Evolutionary conservation across 352 stramenopile genomes (phyloP).

Genomic region (Globisporangium cylindrosporum): DNA sequence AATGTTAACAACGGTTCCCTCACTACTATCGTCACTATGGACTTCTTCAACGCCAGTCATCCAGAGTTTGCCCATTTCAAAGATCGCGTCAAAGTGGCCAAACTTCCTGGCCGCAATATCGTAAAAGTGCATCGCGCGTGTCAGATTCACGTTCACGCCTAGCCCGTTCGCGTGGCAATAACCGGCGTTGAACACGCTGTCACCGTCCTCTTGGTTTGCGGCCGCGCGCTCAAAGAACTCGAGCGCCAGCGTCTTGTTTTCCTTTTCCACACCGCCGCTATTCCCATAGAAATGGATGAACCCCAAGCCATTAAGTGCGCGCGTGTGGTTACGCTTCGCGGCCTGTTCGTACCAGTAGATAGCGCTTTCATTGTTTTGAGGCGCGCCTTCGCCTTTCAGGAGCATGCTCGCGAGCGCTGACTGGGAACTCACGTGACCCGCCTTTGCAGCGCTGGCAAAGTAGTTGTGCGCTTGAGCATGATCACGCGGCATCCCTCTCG

Average conservation of each 20-base stretch:
- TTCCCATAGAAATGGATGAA: conserved; percentile 88
- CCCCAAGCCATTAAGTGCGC: conserved; percentile 86
- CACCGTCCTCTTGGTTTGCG: conserved; percentile 68
- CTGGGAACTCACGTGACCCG: conserved; percentile 52
- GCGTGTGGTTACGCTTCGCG: conserved; percentile 60
- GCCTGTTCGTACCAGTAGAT: conserved; percentile 80
- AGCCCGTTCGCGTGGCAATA: conserved; percentile 74
- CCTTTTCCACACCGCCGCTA: conserved; percentile 36
- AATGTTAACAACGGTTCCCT: neutral
- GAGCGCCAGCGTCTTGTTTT: conserved; percentile 76
- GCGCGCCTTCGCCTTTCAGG: conserved; percentile 79
- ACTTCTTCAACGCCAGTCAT: conserved; percentile 28
- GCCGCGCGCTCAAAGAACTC: conserved; percentile 84
- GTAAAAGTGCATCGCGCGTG: conserved; percentile 61
- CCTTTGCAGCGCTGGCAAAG: conserved; percentile 63
- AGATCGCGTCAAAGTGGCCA: conserved; percentile 84
- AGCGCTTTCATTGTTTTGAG: conserved; percentile 66
- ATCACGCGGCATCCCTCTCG: conserved; percentile 66
- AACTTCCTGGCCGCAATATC: conserved; percentile 59
- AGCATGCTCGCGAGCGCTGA: conserved; percentile 83
- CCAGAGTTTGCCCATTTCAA: conserved; percentile 65
- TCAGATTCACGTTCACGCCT: conserved; percentile 53
- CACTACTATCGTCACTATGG: too few relatives aligned
- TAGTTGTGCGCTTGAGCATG: conserved; percentile 70
- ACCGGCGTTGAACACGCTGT: conserved; percentile 90